phyloP scores from a whole-genome alignment of 805 yeast species.

The Tetrapisispora pingtungensis region DNA sequence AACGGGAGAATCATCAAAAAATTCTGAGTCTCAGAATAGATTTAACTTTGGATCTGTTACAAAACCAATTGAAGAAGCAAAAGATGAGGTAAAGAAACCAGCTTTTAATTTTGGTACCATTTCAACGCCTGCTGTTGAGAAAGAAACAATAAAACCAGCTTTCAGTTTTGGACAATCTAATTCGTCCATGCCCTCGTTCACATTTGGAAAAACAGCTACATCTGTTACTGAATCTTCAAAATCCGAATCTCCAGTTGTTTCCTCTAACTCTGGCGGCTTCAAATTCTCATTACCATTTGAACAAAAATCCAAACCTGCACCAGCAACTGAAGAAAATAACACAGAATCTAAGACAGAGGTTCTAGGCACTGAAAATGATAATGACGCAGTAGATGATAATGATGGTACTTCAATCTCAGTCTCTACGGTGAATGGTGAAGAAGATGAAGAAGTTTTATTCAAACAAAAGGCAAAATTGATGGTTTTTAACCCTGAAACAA shows the following conservation, averaged over 20 bases:
- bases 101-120: slow-evolving; percentile 7
- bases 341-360: slow-evolving; percentile 20
- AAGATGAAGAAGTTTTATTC: slow-evolving; percentile 55
- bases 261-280: slow-evolving; percentile 25
- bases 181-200: slow-evolving; percentile 17
- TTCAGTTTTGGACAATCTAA: slow-evolving; percentile 24
- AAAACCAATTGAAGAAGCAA: not conserved
- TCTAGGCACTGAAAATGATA: slow-evolving; percentile 21
- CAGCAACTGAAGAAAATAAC: slow-evolving; percentile 11
- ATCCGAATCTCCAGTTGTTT: slow-evolving; percentile 13
- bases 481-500: slow-evolving; percentile 44
- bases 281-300: slow-evolving; percentile 28
- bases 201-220: slow-evolving; percentile 18
- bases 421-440: slow-evolving; percentile 66
- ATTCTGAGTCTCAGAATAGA: slow-evolving; percentile 1
- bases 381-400: slow-evolving; percentile 38
- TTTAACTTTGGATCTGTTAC: slow-evolving; percentile 10
- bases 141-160: slow-evolving; percentile 12
- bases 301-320: slow-evolving; percentile 13
- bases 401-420: slow-evolving; percentile 33
- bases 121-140: not conserved
- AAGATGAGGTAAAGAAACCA: slow-evolving; percentile 1
- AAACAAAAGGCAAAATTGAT: slow-evolving; percentile 65
- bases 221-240: slow-evolving; percentile 6
- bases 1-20: not conserved